phyloP scores from a whole-genome alignment of 805 yeast genomes.

The Ogataea nonfermentans region DNA sequence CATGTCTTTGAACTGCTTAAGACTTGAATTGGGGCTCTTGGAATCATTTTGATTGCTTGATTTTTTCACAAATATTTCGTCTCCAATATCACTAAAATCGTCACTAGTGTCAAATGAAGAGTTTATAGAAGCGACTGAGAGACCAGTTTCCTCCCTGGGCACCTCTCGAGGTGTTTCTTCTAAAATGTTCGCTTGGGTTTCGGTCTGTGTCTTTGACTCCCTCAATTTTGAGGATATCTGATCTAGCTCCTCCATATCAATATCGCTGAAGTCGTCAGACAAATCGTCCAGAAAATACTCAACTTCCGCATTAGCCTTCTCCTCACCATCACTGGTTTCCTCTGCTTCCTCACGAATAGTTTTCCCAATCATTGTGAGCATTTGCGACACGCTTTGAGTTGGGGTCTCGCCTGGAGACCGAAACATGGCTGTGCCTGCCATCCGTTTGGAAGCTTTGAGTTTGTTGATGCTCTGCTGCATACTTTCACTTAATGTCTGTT shows the following conservation, averaged over 20 bases:
- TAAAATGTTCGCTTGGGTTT: neutral
- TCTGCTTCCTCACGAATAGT: conserved; percentile 6
- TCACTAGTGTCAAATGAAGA: conserved; percentile 16
- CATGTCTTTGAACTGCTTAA: conserved; percentile 21
- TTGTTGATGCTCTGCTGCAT: conserved; percentile 38
- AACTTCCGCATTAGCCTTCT: neutral
- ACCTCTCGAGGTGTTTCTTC: conserved; percentile 7
- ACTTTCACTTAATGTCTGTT: conserved; percentile 27
- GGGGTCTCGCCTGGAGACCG: conserved; percentile 6
- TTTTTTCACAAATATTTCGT: conserved; percentile 20
- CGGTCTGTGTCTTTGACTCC: no score
- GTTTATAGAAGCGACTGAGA: neutral
- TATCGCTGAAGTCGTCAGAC: conserved; percentile 34
- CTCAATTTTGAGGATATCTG: conserved; percentile 5
- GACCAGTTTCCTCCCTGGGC: neutral
- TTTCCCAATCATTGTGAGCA: conserved; percentile 27
- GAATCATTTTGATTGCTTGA: neutral
- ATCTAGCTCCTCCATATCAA: conserved; percentile 33
- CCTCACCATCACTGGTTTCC: conserved; percentile 1
- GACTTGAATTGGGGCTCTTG: conserved; percentile 5
- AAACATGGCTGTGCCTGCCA: conserved; percentile 4
- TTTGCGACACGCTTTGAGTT: conserved; percentile 25
- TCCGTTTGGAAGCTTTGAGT: conserved; percentile 38
- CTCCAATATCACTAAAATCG: conserved; percentile 31
- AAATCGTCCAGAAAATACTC: conserved; percentile 22